Conservation (phyloP, 176 grass and related monocot species). For the Neostapfia colusana region DNA sequence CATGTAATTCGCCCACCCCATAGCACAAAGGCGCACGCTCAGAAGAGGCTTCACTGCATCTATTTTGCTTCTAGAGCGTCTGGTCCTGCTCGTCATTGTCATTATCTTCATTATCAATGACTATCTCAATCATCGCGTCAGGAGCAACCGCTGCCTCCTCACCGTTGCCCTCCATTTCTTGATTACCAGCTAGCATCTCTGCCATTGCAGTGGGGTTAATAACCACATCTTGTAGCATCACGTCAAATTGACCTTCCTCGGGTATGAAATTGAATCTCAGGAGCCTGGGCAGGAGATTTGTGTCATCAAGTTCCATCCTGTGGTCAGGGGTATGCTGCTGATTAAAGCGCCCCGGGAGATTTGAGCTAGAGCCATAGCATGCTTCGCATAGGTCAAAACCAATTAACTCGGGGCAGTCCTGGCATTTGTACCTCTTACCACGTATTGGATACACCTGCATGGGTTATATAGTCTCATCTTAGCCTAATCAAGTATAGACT, state of each 20-base stretch:
- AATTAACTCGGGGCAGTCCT: slow-evolving; percentile 63
- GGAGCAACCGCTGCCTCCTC: slow-evolving; percentile 15
- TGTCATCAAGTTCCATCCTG: slow-evolving; percentile 58
- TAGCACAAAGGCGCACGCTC: not conserved
- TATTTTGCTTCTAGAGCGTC: slow-evolving; percentile 18
- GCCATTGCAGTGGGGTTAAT: not conserved
- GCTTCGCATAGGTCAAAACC: slow-evolving; percentile 79
- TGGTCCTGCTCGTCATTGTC: slow-evolving; percentile 41
- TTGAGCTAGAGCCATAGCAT: slow-evolving; percentile 66
- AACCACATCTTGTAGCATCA: slow-evolving; percentile 4
- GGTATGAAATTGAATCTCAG: slow-evolving; percentile 2
- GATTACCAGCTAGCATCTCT: not conserved
- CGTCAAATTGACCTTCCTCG: slow-evolving; percentile 8
- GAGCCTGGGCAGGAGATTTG: not conserved
- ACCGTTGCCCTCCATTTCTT: slow-evolving; percentile 2
- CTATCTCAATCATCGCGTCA: slow-evolving; percentile 8
- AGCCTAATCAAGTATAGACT: not conserved
- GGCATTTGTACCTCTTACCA: slow-evolving; percentile 81
- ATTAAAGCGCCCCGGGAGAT: slow-evolving; percentile 84
- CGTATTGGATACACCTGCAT: slow-evolving; percentile 69
- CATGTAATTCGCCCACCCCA: not conserved
- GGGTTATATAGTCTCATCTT: slow-evolving; percentile 25
- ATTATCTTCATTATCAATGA: slow-evolving; percentile 9
- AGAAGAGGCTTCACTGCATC: not conserved
- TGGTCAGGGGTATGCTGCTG: slow-evolving; percentile 89